phyloP scores from a whole-genome alignment of 176 grass and related monocot genomes.

The Pharus latifolius region DNA sequence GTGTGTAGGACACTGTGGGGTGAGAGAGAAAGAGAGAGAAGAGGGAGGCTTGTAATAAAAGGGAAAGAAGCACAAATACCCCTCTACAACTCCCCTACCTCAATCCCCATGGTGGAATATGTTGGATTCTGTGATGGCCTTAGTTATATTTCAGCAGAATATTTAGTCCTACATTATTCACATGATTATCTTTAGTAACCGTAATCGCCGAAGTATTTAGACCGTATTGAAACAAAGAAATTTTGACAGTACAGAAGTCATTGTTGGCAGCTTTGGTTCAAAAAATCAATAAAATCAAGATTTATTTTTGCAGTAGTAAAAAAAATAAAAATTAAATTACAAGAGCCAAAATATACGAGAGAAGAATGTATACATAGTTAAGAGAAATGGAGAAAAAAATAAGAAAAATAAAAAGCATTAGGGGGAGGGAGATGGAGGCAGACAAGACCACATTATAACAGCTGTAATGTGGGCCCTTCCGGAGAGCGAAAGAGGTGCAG shows the following conservation, averaged over 20 bases:
- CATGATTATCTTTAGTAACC: neutral
- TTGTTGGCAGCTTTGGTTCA: no score
- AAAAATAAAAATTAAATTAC: neutral
- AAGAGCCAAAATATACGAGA: neutral
- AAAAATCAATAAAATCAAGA: neutral
- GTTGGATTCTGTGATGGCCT: constrained; percentile 31
- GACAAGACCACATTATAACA: constrained; percentile 96
- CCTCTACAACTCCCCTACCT: constrained; percentile 40
- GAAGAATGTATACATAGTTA: constrained; percentile 26
- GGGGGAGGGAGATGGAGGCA: constrained; percentile 27
- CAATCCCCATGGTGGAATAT: constrained; percentile 51
- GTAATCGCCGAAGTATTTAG: no score
- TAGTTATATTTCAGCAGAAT: constrained; percentile 8
- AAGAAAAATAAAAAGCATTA: constrained; percentile 19
- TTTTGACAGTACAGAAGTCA: no score
- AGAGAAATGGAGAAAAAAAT: neutral
- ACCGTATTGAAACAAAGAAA: no score
- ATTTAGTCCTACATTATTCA: constrained; percentile 25
- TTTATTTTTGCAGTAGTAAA: neutral
- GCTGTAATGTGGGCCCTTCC: constrained; percentile 58
- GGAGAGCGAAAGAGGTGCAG: constrained; percentile 52
- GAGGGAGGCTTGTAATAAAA: constrained; percentile 34
- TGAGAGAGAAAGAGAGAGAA: constrained; percentile 6
- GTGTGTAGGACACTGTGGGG: constrained; percentile 5
- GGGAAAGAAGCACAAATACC: constrained; percentile 38